A percentile compares a stretch with the other conserved stretches of the same genome.
phyloP scores from a whole-genome alignment of 1,284 basidiomycete genomes.

The Ceratobasidium sp. region DNA sequence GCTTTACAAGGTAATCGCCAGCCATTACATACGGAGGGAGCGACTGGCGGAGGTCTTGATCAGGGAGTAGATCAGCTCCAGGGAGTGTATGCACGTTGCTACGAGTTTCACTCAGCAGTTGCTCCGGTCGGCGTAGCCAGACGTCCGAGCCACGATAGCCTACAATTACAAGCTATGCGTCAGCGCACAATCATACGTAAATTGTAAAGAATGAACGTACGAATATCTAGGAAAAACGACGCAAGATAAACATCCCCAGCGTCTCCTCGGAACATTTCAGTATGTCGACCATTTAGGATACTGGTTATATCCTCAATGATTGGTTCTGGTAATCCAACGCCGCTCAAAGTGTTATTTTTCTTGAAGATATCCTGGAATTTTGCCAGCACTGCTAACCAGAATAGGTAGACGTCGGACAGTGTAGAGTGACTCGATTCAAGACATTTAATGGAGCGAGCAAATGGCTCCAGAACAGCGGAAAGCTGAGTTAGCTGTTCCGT shows the following conservation, averaged over 20 bases:
- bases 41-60: too few species aligned
- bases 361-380: conserved; percentile 30
- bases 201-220: neutral
- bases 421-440: conserved; percentile 44
- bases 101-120: neutral
- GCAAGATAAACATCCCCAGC: conserved; percentile 35
- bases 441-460: conserved; percentile 44
- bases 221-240: conserved; percentile 40
- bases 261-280: conserved; percentile 36
- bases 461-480: conserved; percentile 30
- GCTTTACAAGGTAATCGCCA: too few species aligned
- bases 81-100: too few species aligned
- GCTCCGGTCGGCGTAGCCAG: neutral
- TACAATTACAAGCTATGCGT: too few species aligned
- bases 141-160: conserved; percentile 8
- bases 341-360: conserved; percentile 14
- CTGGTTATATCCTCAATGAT: conserved; percentile 25
- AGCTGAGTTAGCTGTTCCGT: conserved; percentile 24
- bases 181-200: neutral
- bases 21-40: too few species aligned
- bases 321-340: conserved; percentile 4
- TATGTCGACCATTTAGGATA: conserved; percentile 40
- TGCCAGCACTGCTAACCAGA: conserved; percentile 44
- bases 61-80: too few species aligned
- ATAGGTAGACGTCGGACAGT: conserved; percentile 44